Base-by-base conservation (phyloP, 148 eudicot species). In the Linanthus parryae region DNA sequence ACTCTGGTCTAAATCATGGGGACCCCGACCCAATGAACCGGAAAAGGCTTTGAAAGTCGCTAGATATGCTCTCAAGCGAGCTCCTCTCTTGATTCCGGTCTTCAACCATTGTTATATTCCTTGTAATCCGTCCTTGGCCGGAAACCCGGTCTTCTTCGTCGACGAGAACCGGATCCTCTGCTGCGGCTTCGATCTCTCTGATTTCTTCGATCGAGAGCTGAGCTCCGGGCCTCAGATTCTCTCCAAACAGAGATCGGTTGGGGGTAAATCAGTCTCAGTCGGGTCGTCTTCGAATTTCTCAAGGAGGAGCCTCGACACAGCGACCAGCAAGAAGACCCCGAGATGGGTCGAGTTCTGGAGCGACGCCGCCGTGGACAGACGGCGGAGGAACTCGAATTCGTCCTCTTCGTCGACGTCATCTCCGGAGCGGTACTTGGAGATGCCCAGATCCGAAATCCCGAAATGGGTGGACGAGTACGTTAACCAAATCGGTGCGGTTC, bases 81-180 rank as follows among this genome's bases (percentile, higher is more conserved):
- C 96, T 9, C 99, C 99, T 0, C 61, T 84, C 8, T 38, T 92
- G 58, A 80, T 92, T 17, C 98, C 98, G 11, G 61, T 92, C 25
- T 81, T 83, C 54, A 79, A 68, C 68, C 90, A 74, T 37, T 92
- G 98, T 37, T 92, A 92, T 52, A 75, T 92, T 36, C 94, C 98
- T 0, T 81, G 96, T 28, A 81, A 71, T 39, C 98, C 98, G 1
- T 70, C 69, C 8, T 62, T 92, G 34, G 87, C 96, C 2, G 98
- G 98, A 1, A 92, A 84, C 60, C 98, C 98, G 0, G 44, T 87
- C 0, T 92, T 92, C 31, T 87, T 63, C 70, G 71, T 91, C 7
- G 98, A 92, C 44, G 98, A 92, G 68, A 84, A 71, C 34, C 65
- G 68, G 17, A 77, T 92, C 44, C 81, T 92, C 34, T 84, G 95